These are phyloP conservation scores for Peronospora farinosa DNA, from an alignment of 352 stramenopile species.

Conservation along the genomic window DNA sequence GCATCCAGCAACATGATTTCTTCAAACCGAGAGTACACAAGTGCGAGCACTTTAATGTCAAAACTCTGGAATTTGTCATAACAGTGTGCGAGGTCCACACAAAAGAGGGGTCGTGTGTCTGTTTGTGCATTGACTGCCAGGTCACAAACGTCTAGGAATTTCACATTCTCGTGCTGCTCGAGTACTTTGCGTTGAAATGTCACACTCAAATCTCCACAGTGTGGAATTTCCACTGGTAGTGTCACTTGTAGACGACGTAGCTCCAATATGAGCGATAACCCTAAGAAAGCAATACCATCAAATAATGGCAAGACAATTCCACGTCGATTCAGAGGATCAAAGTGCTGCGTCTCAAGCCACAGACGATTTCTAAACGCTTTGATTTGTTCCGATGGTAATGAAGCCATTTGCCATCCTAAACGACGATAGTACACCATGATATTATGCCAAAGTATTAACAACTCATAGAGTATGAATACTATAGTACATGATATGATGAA, in stretches of 20 bases:
- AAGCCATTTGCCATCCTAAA: slow-evolving; percentile 3
- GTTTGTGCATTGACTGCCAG: slow-evolving; percentile 17
- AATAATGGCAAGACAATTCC: slow-evolving; percentile 54
- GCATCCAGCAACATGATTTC: slow-evolving; percentile 47
- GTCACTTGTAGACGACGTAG: slow-evolving; percentile 33
- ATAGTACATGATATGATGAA: neutral
- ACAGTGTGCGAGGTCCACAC: slow-evolving; percentile 34
- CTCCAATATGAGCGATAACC: slow-evolving; percentile 55
- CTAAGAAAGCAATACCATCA: slow-evolving; percentile 43
- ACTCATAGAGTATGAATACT: neutral
- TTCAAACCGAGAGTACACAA: slow-evolving; percentile 42
- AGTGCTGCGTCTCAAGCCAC: slow-evolving; percentile 23
- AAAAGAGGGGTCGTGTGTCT: slow-evolving; percentile 31
- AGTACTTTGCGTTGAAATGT: slow-evolving; percentile 25
- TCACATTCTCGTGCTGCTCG: slow-evolving; percentile 19
- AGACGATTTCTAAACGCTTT: slow-evolving; percentile 23
- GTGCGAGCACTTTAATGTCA: slow-evolving; percentile 43
- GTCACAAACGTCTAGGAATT: slow-evolving; percentile 50
- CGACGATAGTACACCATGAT: slow-evolving; percentile 2
- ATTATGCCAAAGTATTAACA: slow-evolving; percentile 5
- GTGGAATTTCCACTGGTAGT: slow-evolving; percentile 50
- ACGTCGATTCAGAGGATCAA: slow-evolving; percentile 9
- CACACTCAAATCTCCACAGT: slow-evolving; percentile 48
- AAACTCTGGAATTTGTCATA: slow-evolving; percentile 43
- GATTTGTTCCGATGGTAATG: slow-evolving; percentile 3